Evolutionary conservation across 2,329 filamentous ascomycete species (phyloP).

Genomic region (Alternaria incomplexa): DNA sequence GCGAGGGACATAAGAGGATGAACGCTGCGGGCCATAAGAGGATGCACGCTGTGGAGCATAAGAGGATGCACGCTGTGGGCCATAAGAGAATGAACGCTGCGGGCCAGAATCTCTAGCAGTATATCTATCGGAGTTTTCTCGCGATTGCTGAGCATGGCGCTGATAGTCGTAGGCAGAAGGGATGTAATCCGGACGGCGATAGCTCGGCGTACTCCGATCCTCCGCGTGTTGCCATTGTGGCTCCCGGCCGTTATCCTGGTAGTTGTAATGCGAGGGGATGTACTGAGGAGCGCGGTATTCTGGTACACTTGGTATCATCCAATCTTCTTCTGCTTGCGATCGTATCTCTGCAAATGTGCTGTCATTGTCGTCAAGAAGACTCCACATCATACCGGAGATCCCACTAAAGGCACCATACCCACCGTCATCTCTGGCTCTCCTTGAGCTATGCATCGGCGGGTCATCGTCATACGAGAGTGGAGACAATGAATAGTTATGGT

Average conservation of each 20-base stretch:
- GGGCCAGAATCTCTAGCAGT: background rate
- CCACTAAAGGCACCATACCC: background rate
- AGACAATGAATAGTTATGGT: background rate
- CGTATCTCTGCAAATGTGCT: background rate
- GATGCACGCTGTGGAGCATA: background rate
- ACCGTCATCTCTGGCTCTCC: background rate
- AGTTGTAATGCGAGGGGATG: background rate
- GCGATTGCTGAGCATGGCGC: background rate
- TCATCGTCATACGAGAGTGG: background rate
- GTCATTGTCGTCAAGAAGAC: background rate
- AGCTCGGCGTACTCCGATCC: background rate
- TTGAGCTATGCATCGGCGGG: background rate
- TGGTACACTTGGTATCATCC: background rate
- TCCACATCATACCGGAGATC: background rate
- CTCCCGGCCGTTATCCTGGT: fast-evolving
- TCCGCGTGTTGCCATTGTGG: background rate
- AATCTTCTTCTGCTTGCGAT: background rate
- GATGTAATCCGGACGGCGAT: background rate
- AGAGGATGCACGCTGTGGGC: background rate
- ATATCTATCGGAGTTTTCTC: background rate
- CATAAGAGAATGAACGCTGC: background rate
- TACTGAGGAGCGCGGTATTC: background rate
- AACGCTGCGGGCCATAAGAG: background rate
- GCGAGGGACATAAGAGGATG: background rate
- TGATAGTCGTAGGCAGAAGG: background rate